Evolutionary conservation across 768 basidiomycete species (phyloP).

Genomic region (Lyophyllum shimeji): DNA sequence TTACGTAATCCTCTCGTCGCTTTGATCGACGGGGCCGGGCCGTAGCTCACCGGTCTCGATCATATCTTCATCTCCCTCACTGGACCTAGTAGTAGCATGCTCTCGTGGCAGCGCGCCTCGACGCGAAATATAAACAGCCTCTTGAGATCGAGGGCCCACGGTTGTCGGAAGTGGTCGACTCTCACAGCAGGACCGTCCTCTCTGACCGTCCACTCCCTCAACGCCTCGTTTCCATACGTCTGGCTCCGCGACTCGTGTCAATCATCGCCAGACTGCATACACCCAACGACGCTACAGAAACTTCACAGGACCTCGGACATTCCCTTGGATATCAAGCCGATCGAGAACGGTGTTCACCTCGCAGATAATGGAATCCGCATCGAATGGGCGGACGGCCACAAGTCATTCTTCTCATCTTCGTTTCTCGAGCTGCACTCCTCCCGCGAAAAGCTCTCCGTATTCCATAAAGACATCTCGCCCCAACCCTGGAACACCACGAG

Average conservation of each 20-base stretch:
- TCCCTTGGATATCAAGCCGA: constrained; percentile 46
- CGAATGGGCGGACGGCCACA: constrained; percentile 60
- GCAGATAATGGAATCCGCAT: constrained; percentile 46
- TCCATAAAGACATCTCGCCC: constrained; percentile 14
- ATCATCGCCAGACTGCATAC: constrained; percentile 63
- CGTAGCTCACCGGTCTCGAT: too few relatives aligned
- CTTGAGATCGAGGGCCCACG: neutral
- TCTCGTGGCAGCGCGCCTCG: neutral
- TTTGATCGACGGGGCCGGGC: too few relatives aligned
- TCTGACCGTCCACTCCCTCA: constrained; percentile 39
- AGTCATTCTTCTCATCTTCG: constrained; percentile 47
- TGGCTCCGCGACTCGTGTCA: constrained; percentile 89
- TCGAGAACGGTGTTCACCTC: constrained; percentile 38
- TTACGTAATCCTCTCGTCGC: too few relatives aligned
- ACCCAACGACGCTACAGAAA: constrained; percentile 79
- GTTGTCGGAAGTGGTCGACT: constrained; percentile 20
- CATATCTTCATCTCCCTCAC: too few relatives aligned
- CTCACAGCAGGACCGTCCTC: constrained; percentile 23
- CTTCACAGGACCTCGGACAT: constrained; percentile 70
- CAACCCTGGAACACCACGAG: constrained; percentile 14
- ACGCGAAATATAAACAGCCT: neutral
- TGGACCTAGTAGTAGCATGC: neutral
- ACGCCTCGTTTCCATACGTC: constrained; percentile 54
- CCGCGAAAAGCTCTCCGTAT: constrained; percentile 16
- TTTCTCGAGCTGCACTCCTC: constrained; percentile 50